phyloP scores from a whole-genome alignment of 345 rosid species.

The Gossypium rotundifolium region DNA sequence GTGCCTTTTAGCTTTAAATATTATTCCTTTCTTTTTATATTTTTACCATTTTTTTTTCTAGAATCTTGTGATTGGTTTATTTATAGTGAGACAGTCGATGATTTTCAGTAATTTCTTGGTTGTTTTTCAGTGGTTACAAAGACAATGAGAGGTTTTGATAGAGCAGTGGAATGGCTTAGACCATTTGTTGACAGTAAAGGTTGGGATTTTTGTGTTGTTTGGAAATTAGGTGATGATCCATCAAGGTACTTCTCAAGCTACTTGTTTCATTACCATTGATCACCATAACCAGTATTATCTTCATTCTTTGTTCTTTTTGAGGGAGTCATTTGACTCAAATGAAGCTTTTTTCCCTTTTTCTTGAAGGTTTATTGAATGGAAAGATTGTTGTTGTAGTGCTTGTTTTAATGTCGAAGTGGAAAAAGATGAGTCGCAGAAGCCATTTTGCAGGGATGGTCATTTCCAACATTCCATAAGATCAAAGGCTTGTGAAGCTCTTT shows the following conservation, averaged over 20 bases:
- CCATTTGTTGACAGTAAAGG: conserved; percentile 53
- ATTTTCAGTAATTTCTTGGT: neutral
- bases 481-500: conserved; percentile 65
- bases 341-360: neutral
- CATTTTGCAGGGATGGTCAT: conserved; percentile 55
- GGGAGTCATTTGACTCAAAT: neutral
- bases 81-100: conserved; percentile 16
- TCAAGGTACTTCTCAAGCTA: conserved; percentile 41
- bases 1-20: neutral
- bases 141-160: conserved; percentile 44
- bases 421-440: conserved; percentile 18
- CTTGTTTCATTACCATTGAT: neutral
- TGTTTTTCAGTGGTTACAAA: conserved; percentile 6
- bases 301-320: neutral
- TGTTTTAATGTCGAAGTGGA: conserved; percentile 30
- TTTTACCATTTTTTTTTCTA: neutral
- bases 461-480: conserved; percentile 39
- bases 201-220: conserved; percentile 82
- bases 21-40: neutral
- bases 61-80: too few relatives aligned
- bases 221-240: conserved; percentile 81
- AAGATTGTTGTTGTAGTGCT: conserved; percentile 73
- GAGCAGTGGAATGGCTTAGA: conserved; percentile 59
- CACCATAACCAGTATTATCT: neutral
- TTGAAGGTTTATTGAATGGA: conserved; percentile 71